Evolutionary conservation across 257 asterid species (phyloP), one percentile per base, ranked within the genome.

Genomic region (Solanum bukasovii): DNA sequence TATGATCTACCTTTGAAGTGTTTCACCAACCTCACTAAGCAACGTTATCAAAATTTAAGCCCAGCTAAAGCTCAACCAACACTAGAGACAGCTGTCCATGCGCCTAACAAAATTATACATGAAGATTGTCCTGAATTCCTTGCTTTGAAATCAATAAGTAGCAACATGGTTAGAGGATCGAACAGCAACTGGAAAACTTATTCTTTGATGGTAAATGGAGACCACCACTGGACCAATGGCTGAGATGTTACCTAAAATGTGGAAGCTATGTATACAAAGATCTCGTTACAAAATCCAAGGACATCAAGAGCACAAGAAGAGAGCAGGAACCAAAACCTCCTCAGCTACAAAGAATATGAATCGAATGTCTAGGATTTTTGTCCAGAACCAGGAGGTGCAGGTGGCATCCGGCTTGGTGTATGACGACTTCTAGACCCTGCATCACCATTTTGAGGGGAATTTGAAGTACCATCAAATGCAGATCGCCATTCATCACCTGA

Each of bases 401-500:
- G 90, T 52, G 90, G 90, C 87, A 52, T 11, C 77, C 87, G 90
- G 73, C 72, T 83, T 52, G 90, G 90, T 12, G 90, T 84, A 2
- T 78, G 90, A 7, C 90, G 90, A 75, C 79, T 73, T 73, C 78
- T 52, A 37, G 85, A 88, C 25, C 83, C 78, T 38, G 85, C 67
- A 84, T 88, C 87, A 81, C 83, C 87, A 68, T 46, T 81, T 63
- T 79, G 87, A n/a, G 40, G 40, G 23, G 87, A 31, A 75, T 56
- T 56, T 10, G 87, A 44, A 87, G 70, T 27, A 70, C 75, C 84
- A 83, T 88, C 89, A 83, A 88, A 88, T 83, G 89, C 87, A 49
- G 89, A 84, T 68, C 87, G 73, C 90, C 90, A 88, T 1, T 88
- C 90, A 88, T 88, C 90, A 20, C 78, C 72, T 68, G 90, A 49